Conservation (phyloP, 2,329 filamentous ascomycete species). For the Neonectria coccinea region DNA sequence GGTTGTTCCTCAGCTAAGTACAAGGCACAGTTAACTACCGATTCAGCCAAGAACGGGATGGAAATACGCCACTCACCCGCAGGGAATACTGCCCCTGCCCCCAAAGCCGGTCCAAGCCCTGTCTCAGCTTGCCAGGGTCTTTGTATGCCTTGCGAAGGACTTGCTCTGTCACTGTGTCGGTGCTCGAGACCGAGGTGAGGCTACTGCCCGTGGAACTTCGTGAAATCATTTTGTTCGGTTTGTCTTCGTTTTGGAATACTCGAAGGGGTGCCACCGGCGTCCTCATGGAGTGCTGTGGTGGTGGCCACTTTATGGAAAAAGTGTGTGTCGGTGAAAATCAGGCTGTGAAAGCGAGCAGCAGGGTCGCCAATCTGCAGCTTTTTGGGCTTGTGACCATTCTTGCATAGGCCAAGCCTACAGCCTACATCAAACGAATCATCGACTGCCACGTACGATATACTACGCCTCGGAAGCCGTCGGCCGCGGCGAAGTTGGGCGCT, state of each 20-base stretch:
- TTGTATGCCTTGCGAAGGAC: conserved; percentile 5
- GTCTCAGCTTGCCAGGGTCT: conserved; percentile 3
- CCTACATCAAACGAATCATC: neutral
- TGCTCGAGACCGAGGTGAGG: neutral
- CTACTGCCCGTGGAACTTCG: neutral
- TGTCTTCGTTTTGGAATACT: neutral
- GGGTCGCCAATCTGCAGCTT: neutral
- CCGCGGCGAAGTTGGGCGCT: too few species aligned
- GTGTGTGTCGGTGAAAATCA: neutral
- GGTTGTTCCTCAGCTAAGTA: conserved; percentile 6
- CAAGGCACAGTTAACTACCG: neutral
- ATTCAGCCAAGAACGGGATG: too few species aligned
- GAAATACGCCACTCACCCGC: neutral
- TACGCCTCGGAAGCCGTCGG: too few species aligned
- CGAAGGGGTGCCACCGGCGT: too few species aligned
- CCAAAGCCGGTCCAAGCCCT: conserved; percentile 1
- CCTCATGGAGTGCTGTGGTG: too few species aligned
- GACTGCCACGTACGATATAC: too few species aligned
- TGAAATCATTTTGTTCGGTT: neutral
- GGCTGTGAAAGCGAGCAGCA: neutral
- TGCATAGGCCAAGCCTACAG: neutral
- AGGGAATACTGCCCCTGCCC: neutral
- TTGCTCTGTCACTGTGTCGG: neutral
- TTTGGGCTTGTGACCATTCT: neutral
- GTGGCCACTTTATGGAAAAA: neutral